These are phyloP conservation scores for Coemansia sp. DNA, from an alignment of 192 early-diverging fungal genomes.

Conservation along the genomic window DNA sequence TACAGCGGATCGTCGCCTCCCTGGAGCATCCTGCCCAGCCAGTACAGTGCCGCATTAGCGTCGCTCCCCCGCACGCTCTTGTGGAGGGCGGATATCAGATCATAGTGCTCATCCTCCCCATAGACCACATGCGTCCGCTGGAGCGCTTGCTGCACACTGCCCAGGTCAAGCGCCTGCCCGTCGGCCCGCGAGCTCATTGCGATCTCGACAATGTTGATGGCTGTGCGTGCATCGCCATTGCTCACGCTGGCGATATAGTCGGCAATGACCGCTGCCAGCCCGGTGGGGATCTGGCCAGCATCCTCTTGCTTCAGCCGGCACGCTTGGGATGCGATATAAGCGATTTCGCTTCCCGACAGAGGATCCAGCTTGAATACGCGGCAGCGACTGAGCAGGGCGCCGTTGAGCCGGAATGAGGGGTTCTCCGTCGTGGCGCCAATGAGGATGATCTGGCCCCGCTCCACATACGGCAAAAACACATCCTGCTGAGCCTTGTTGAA, in stretches of 20 bases:
- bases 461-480: slow-evolving; percentile 72
- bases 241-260: slow-evolving; percentile 56
- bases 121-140: slow-evolving; percentile 78
- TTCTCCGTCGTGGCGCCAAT: slow-evolving; percentile 80
- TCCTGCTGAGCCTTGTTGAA: slow-evolving; percentile 90
- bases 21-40: slow-evolving; percentile 85
- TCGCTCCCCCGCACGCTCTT: slow-evolving; percentile 85
- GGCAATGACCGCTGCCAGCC: slow-evolving; percentile 38
- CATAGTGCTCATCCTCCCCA: slow-evolving; percentile 85
- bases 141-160: slow-evolving; percentile 62
- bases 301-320: slow-evolving; percentile 50
- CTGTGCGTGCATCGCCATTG: slow-evolving; percentile 64
- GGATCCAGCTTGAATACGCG: slow-evolving; percentile 71
- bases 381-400: slow-evolving; percentile 73
- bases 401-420: slow-evolving; percentile 78
- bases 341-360: slow-evolving; percentile 54
- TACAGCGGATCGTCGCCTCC: slow-evolving; percentile 90
- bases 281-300: slow-evolving; percentile 3
- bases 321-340: slow-evolving; percentile 57
- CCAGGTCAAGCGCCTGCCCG: slow-evolving; percentile 29
- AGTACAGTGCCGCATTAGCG: slow-evolving; percentile 74
- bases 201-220: slow-evolving; percentile 29
- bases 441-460: slow-evolving; percentile 63
- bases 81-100: slow-evolving; percentile 84
- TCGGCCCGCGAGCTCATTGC: slow-evolving; percentile 25